Percentiles rank a stretch among this genome's conserved stretches.
phyloP scores from a whole-genome alignment of 2,329 filamentous ascomycete genomes.

The Triangularia setosa region DNA sequence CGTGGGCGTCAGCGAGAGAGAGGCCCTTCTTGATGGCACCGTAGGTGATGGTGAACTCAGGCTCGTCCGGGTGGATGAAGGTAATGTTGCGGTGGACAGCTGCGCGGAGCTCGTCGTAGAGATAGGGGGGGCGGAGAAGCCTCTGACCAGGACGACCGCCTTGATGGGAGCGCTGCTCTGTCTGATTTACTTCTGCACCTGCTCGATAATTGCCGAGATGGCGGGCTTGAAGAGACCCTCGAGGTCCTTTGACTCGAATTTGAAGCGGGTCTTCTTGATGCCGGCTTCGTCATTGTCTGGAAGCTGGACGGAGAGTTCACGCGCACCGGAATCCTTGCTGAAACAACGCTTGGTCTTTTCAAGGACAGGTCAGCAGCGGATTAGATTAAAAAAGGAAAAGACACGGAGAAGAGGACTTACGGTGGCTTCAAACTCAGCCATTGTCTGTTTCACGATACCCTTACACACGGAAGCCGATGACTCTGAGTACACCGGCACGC shows the following conservation, averaged over 20 bases:
- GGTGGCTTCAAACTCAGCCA: conserved; percentile 43
- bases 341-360: conserved; percentile 37
- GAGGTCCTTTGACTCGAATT: conserved; percentile 33
- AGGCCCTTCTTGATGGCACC: conserved; percentile 50
- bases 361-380: neutral
- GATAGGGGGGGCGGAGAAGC: conserved; percentile 45
- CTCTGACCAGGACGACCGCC: conserved; percentile 46
- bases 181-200: conserved; percentile 42
- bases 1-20: conserved; percentile 32
- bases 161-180: conserved; percentile 41
- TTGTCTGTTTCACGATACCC: conserved; percentile 27
- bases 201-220: conserved; percentile 39
- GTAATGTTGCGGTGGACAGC: conserved; percentile 35
- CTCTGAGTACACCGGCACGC: neutral
- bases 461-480: neutral
- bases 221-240: conserved; percentile 43
- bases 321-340: conserved; percentile 25
- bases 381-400: conserved; percentile 3
- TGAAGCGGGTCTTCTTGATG: neutral
- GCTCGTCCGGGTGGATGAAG: conserved; percentile 46
- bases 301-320: neutral
- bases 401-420: neutral
- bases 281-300: neutral
- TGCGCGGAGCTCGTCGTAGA: conserved; percentile 39
- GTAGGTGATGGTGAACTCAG: conserved; percentile 49